Conservation (phyloP, 768 basidiomycete genomes). For the Clitopilus passeckerianus region DNA sequence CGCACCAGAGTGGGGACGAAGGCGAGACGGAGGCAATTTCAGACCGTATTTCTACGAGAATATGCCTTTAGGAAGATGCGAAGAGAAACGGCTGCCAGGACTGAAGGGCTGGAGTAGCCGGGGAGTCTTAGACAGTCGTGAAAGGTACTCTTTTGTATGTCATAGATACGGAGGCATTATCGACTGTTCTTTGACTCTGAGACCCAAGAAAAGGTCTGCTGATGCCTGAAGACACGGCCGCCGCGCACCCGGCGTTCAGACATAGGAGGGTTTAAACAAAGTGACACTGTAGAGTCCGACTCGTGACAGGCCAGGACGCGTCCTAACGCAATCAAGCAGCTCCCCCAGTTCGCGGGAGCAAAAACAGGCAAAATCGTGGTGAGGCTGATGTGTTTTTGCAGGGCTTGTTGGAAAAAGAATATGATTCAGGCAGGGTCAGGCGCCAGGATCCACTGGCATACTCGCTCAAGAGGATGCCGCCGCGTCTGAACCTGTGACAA, state of each 20-base stretch:
- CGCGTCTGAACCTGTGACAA: background rate
- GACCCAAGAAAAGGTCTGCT: no score
- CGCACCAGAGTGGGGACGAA: background rate
- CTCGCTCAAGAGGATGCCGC: background rate
- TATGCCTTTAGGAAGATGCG: no score
- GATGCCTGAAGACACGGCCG: background rate
- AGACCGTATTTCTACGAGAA: background rate
- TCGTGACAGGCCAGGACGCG: background rate
- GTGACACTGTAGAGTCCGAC: background rate
- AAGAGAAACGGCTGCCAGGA: no score
- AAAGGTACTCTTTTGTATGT: no score
- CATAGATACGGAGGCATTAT: no score
- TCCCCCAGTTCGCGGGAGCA: background rate
- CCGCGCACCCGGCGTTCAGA: background rate
- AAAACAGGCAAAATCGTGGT: background rate
- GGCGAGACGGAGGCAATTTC: background rate
- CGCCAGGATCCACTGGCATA: no score
- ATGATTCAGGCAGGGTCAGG: no score
- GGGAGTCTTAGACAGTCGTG: no score
- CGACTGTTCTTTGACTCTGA: background rate
- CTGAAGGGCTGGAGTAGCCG: no score
- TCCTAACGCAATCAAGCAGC: background rate
- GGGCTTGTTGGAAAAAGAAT: background rate
- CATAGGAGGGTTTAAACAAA: background rate
- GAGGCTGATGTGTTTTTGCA: background rate